Evolutionary conservation across 169 alveolate species (phyloP), one percentile per base, ranked within the genome.

Genomic region (Plasmodium cynomolgi): DNA sequence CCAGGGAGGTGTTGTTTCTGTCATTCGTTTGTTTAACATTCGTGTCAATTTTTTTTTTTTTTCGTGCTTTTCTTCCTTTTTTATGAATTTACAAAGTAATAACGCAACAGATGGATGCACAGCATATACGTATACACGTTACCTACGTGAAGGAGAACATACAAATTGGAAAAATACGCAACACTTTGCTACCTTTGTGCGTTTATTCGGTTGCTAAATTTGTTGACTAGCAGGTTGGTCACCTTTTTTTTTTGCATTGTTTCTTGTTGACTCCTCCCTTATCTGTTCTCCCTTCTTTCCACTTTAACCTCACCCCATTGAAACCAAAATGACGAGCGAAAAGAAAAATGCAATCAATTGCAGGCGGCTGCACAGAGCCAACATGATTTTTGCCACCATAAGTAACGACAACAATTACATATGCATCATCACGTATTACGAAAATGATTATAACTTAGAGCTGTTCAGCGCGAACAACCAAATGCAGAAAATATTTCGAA

Each of bases 331-430:
- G 93, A 44, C 33, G 15, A 85, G 7, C 20, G 85, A n/a, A 34
- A 77, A 62, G 68, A 86, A 88, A 39, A 80, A 88, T 44, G 9
- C 37, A 13, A 88, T 88, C 33, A 68, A 79, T 29, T 88, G 94
- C 47, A 50, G 83, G 29, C 44, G 94, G 4, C 56, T 88, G 29
- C 94, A 88, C 77, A 88, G 94, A 15, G 94, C 72, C 20, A 88
- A 88, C 73, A 88, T 88, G 94, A 39, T 88, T 29, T 88, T 79
- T 58, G 90, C 94, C 26, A 88, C 94, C 8, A 80, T 88, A 68
- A 88, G 94, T 37, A 79, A 88, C 34, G 80, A 88, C 37, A 37
- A 68, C 74, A 88, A 88, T 26, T 88, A 88, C 73, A 88, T 88
- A 34, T 88, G 94, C 50, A 88, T 88, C 33, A 88, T 88, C 72